A percentile compares a stretch with the other conserved stretches of the same genome.
phyloP scores from a whole-genome alignment of 1,284 basidiomycete species.

The Apiotrichum mycotoxinovorans region DNA sequence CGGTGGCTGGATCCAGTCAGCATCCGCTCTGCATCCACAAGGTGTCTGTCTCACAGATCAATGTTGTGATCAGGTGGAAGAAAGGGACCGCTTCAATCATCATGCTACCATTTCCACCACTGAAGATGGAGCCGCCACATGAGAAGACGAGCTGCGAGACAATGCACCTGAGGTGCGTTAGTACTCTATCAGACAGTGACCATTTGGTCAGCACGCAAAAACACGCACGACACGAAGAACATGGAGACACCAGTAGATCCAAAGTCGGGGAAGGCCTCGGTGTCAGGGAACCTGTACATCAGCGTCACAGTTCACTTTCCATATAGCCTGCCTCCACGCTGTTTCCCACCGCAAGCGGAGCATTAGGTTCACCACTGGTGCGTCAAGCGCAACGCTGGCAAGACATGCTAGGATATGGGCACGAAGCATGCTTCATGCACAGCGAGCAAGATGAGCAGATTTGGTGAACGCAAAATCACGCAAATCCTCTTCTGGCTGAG shows the following conservation, averaged over 20 bases:
- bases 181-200: background rate
- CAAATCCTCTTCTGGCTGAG: too few species aligned
- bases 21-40: background rate
- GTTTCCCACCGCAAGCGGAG: too few species aligned
- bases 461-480: too few species aligned
- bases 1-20: conserved; percentile 26
- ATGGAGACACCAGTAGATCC: conserved; percentile 90
- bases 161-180: conserved; percentile 56
- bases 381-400: too few species aligned
- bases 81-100: conserved; percentile 99
- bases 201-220: conserved; percentile 43
- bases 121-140: conserved; percentile 80
- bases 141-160: conserved; percentile 83
- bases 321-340: conserved; percentile 38
- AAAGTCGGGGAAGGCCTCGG: conserved; percentile 72
- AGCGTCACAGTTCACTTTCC: background rate
- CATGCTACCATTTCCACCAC: conserved; percentile 88
- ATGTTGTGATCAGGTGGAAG: conserved; percentile 83
- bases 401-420: too few species aligned
- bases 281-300: conserved; percentile 69
- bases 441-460: too few species aligned
- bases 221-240: conserved; percentile 75
- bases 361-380: too few species aligned
- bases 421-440: too few species aligned
- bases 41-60: conserved; percentile 53